Base-by-base conservation (phyloP, 2,329 filamentous ascomycete species). In the Sporothrix sp. region DNA sequence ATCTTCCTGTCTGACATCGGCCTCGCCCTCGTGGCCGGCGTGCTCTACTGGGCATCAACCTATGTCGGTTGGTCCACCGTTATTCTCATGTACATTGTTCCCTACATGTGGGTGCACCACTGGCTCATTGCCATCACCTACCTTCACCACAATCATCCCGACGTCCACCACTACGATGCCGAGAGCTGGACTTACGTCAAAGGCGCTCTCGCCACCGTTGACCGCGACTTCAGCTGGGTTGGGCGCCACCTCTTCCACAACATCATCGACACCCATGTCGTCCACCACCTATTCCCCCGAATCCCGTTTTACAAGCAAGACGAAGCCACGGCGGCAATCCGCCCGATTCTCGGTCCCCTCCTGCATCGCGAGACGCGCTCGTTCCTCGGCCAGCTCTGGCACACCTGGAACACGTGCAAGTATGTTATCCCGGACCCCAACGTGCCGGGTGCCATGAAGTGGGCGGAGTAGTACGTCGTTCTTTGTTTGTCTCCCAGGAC, bases 51-150 rank as follows among this genome's bases (percentile, higher is more conserved):
- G 61, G 73, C 95, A 57, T 82, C 82, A 60, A 81, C 81, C 66
- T 85, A 70, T 51, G 95, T 84, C 60, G 93, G 93, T 63, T 91
- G 83, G 75, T 66, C 74, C 64, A 97, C 96, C 73, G 74, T 97
- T 65, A 71, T 86, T 54, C 84, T 97, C 57, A 96, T 93, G 90
- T 98, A 97, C 73, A 81, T 90, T 63, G 65, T 94, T 52, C 93
- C 93, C 36, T 98, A 97, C 68, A 75, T 96, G 54, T 96, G 91
- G 91, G 90, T 96, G 50, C 95, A 97, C 79, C 89, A 96, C 80
- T 97, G 91, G 91, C 85, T 97, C 50, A 87, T 97, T 59, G 89
- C 90, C 66, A 96, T 97, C 67, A 97, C 90, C 59, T 96, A 83
- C 77, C 81, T 96, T 55, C 90, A 97, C 71, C 90, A 97, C 78